phyloP scores from a whole-genome alignment of 1,139 yeast species.

The Blastobotrys aristatus region DNA sequence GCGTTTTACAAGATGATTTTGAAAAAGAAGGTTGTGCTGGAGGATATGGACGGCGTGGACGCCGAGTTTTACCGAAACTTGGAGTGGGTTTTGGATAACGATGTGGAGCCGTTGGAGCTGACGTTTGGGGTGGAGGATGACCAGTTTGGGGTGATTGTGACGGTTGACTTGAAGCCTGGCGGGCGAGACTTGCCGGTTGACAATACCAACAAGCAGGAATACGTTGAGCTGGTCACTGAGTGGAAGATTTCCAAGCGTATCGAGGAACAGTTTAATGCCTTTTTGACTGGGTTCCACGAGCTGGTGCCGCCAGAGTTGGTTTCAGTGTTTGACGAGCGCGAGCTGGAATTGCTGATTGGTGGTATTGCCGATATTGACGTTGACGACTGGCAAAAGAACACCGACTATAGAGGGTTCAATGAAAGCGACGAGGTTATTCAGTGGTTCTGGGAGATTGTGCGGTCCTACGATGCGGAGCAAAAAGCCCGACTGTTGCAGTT shows the following conservation, averaged over 20 bases:
- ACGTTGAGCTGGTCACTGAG: conserved; percentile 89
- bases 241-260: conserved; percentile 94
- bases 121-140: conserved; percentile 96
- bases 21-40: conserved; percentile 86
- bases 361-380: conserved; percentile 97
- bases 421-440: conserved; percentile 94
- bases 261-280: conserved; percentile 92
- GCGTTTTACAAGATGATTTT: conserved; percentile 98
- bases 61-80: conserved; percentile 92
- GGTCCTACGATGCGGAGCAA: conserved; percentile 94
- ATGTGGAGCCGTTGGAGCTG: conserved; percentile 77
- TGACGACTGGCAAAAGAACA: conserved; percentile 98
- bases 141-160: conserved; percentile 88
- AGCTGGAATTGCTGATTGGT: conserved; percentile 90
- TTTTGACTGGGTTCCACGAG: conserved; percentile 95
- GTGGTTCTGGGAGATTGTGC: conserved; percentile 97
- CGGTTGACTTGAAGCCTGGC: conserved; percentile 82
- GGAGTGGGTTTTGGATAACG: conserved; percentile 94
- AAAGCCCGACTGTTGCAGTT: conserved; percentile 92
- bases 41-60: conserved; percentile 98
- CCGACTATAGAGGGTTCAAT: conserved; percentile 96
- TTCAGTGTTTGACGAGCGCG: conserved; percentile 96
- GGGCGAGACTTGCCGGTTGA: conserved; percentile 89
- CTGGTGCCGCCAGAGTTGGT: conserved; percentile 94
- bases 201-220: conserved; percentile 91